These are phyloP conservation scores for Rhodomyrtus psidioides DNA, from an alignment of 441 rosid genomes.

Conservation along the genomic window DNA sequence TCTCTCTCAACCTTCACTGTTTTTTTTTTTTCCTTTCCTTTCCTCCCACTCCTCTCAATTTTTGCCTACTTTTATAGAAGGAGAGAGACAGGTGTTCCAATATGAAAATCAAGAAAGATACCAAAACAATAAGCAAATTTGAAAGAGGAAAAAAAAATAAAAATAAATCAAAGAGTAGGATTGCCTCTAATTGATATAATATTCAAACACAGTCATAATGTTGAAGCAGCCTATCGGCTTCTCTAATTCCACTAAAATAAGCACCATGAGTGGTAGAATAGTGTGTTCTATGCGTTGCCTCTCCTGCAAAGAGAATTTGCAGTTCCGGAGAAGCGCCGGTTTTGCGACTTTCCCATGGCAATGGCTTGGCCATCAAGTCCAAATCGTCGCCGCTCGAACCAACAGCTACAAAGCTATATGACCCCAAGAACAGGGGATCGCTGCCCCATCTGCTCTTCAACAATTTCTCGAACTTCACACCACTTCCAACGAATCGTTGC, in stretches of 20 bases:
- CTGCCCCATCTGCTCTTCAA: slow-evolving; percentile 85
- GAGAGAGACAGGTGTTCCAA: slow-evolving; percentile 21
- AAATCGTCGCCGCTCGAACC: slow-evolving; percentile 90
- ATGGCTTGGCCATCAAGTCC: slow-evolving; percentile 79
- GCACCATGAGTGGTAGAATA: slow-evolving; percentile 99
- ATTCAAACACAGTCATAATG: slow-evolving; percentile 56
- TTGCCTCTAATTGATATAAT: slow-evolving; percentile 12
- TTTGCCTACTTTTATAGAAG: neutral
- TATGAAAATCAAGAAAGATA: slow-evolving; percentile 24
- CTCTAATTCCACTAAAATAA: slow-evolving; percentile 91
- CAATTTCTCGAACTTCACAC: slow-evolving; percentile 34
- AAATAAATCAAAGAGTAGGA: slow-evolving; percentile 5
- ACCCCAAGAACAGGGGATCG: slow-evolving; percentile 84
- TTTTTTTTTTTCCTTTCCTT: neutral
- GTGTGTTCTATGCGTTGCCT: slow-evolving; percentile 95
- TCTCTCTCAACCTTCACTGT: neutral
- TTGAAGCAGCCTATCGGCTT: slow-evolving; percentile 93
- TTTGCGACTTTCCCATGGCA: slow-evolving; percentile 35
- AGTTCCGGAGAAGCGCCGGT: slow-evolving; percentile 19
- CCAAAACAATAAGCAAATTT: slow-evolving; percentile 20
- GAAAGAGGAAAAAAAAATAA: neutral
- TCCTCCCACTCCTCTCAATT: slow-evolving; percentile 12
- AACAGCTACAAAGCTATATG: slow-evolving; percentile 77
- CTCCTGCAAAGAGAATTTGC: slow-evolving; percentile 94
- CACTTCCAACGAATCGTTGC: slow-evolving; percentile 6